Conservation (phyloP, 2,329 filamentous ascomycete species). For the Trichoderma cornu-damae region DNA sequence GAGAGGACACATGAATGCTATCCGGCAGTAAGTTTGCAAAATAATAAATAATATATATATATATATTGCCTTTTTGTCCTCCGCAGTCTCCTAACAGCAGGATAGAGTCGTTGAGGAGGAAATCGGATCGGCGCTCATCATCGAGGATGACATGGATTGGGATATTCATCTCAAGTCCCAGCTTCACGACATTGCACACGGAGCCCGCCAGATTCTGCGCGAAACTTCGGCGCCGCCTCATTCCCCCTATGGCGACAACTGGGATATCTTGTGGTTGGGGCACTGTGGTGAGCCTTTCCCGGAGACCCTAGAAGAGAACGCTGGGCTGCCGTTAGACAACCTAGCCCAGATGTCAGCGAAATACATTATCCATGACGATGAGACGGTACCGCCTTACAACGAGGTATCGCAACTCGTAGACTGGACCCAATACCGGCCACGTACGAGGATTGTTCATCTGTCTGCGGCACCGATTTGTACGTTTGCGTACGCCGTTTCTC, state of each 20-base stretch:
- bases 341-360: neutral
- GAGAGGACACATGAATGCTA: slow-evolving; percentile 38
- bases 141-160: slow-evolving; percentile 44
- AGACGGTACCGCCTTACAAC: neutral
- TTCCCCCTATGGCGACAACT: slow-evolving; percentile 44
- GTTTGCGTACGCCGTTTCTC: slow-evolving; percentile 42
- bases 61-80: neutral
- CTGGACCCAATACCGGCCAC: slow-evolving; percentile 29
- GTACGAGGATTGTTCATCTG: slow-evolving; percentile 41
- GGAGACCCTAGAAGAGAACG: slow-evolving; percentile 23
- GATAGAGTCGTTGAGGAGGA: slow-evolving; percentile 31
- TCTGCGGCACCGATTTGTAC: slow-evolving; percentile 40
- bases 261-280: slow-evolving; percentile 49
- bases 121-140: slow-evolving; percentile 36
- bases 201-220: neutral
- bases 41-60: too few species aligned
- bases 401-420: neutral
- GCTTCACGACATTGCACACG: slow-evolving; percentile 17
- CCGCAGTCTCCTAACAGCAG: neutral
- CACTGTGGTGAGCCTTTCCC: slow-evolving; percentile 38
- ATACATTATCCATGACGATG: slow-evolving; percentile 4
- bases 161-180: slow-evolving; percentile 34
- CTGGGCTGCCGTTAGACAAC: neutral
- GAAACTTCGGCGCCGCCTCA: neutral
- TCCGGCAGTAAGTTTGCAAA: slow-evolving; percentile 26